Evolutionary conservation across 345 rosid species (phyloP), one percentile per base, ranked within the genome.

Genomic region (Aquilaria yunnanensis): DNA sequence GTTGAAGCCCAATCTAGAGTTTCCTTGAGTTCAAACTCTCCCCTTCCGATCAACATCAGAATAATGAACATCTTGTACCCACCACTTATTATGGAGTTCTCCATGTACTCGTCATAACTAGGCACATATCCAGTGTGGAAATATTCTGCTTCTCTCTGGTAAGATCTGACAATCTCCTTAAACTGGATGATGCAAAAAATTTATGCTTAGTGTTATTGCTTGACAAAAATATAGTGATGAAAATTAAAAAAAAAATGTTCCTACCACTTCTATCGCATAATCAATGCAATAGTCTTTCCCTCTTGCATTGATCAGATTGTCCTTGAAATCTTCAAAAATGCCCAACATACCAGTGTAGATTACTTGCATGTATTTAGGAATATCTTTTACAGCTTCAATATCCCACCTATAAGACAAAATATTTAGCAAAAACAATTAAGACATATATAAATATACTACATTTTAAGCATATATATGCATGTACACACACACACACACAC

Each of bases 181-280:
- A 76, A 65, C 76, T 76, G 55, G 43, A 37, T 34, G 6, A 34
- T 3, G 6, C 6, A 34, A 34, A 34, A 3, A 34, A 34, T 3
- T 34, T 3, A 34, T 3, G 41, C 3, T 34, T 34, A 34, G 41
- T 34, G 23, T 16, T 16, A 16, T 16, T 16, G 23, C 23, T 16
- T 16, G 23, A 16, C 23, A 16, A 16, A 16, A 16, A 16, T 16
- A 16, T 16, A 16, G 23, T 16, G 23, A 16, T 16, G 53, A 13
- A 2, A 13, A 16, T 16, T 16, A 0, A 16, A 16, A 16, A 16
- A 16, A 16, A 37, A 0, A 4, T 1, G 55, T 14, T 12, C 69
- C 45, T 65, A 80, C 79, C 37, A 62, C 66, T 69, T 74, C 72
- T 67, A 62, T 76, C 2, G 74, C 66, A 30, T 70, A 69, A 7